Evolutionary conservation across 1,284 basidiomycete species (phyloP).

Genomic region (Wolfiporia cocos): DNA sequence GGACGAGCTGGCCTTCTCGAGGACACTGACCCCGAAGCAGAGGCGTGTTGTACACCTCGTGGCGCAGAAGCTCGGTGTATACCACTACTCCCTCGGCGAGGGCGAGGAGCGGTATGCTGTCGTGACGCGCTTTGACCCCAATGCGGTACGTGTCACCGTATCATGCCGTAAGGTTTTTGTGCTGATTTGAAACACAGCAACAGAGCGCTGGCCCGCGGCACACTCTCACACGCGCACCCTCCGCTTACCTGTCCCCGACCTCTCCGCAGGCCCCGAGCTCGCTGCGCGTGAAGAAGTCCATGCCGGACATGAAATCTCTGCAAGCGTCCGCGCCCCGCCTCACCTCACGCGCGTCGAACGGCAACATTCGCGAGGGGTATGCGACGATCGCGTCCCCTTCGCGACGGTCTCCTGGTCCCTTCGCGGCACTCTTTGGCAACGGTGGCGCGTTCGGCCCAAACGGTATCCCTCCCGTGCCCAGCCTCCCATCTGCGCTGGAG

Average conservation of each 20-base stretch:
- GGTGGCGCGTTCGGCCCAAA: constrained; percentile 38
- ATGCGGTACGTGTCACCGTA: constrained; percentile 42
- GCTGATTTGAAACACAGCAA: constrained; percentile 18
- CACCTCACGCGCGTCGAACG: constrained; percentile 79
- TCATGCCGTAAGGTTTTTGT: neutral
- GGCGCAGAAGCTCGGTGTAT: constrained; percentile 92
- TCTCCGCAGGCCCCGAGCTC: constrained; percentile 45
- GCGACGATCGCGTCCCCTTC: constrained; percentile 82
- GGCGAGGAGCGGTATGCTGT: constrained; percentile 92
- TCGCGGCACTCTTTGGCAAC: constrained; percentile 61
- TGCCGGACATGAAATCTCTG: constrained; percentile 88
- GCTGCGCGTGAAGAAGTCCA: constrained; percentile 89
- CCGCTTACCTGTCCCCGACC: constrained; percentile 58
- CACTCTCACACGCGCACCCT: constrained; percentile 71
- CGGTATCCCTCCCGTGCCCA: constrained; percentile 71
- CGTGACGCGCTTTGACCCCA: constrained; percentile 81
- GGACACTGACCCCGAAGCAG: constrained; percentile 81
- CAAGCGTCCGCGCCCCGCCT: constrained; percentile 79
- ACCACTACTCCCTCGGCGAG: constrained; percentile 91
- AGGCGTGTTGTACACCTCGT: constrained; percentile 92
- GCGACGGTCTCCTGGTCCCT: constrained; percentile 65
- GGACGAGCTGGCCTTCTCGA: constrained; percentile 94
- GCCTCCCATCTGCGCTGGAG: constrained; percentile 47
- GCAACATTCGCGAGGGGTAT: constrained; percentile 87
- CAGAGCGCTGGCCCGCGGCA: constrained; percentile 32